phyloP scores from a whole-genome alignment of 805 yeast genomes.

The Maudiozyma barnettii region DNA sequence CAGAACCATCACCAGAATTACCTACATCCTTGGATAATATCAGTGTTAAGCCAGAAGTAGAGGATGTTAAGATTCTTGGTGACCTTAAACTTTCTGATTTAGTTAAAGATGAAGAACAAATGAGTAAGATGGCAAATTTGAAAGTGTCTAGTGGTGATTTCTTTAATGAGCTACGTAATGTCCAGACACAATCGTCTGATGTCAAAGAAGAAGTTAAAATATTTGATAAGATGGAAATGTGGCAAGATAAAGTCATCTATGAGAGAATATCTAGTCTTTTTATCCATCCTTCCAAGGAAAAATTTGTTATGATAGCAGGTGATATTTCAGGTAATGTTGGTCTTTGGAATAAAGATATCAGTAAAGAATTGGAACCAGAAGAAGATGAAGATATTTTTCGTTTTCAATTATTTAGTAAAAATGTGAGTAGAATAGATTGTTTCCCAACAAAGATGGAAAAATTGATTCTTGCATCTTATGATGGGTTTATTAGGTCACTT shows the following conservation, averaged over 20 bases:
- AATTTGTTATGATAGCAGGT: conserved; percentile 68
- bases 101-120: conserved; percentile 34
- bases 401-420: conserved; percentile 66
- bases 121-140: conserved; percentile 24
- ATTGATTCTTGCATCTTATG: conserved; percentile 69
- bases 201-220: conserved; percentile 41
- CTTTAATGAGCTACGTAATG: conserved; percentile 42
- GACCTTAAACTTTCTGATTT: conserved; percentile 56
- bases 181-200: conserved; percentile 32
- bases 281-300: conserved; percentile 64
- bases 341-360: conserved; percentile 57
- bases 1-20: conserved; percentile 13
- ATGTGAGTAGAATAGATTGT: conserved; percentile 55
- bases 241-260: conserved; percentile 55
- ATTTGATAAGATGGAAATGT: conserved; percentile 52
- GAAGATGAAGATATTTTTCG: conserved; percentile 43
- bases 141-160: conserved; percentile 62
- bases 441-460: conserved; percentile 41
- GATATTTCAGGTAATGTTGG: conserved; percentile 85
- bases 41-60: conserved; percentile 34
- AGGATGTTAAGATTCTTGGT: conserved; percentile 53
- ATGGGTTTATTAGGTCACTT: conserved; percentile 70
- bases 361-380: conserved; percentile 14
- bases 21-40: not conserved
- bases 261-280: conserved; percentile 65